Conservation (phyloP, 2,329 filamentous ascomycete species). For the Trichophyton mentagrophytes region DNA sequence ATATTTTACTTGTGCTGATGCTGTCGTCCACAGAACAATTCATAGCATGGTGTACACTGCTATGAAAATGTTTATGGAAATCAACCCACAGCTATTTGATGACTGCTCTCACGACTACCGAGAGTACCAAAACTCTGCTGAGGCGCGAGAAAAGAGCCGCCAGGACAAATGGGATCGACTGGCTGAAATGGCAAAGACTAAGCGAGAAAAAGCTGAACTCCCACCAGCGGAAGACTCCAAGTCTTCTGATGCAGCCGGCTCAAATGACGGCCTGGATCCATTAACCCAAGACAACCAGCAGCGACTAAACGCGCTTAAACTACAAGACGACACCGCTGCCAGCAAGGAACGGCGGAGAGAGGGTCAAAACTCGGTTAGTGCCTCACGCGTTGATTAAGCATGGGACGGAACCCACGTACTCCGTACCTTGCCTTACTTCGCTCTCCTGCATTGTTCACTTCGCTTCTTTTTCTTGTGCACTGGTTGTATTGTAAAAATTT, state of each 20-base stretch:
- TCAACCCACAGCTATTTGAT: slow-evolving; percentile 95
- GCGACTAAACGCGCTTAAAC: slow-evolving; percentile 74
- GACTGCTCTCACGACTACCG: slow-evolving; percentile 98
- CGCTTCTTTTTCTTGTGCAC: neutral
- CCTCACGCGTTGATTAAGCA: slow-evolving; percentile 20
- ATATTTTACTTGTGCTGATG: slow-evolving; percentile 22
- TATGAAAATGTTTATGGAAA: slow-evolving; percentile 99
- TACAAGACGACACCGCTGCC: slow-evolving; percentile 57
- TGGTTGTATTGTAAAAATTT: slow-evolving; percentile 6
- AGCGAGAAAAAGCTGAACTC: slow-evolving; percentile 37
- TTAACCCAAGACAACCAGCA: slow-evolving; percentile 73
- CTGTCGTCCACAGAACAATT: slow-evolving; percentile 59
- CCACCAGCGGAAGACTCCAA: slow-evolving; percentile 25
- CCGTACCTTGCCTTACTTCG: slow-evolving; percentile 14
- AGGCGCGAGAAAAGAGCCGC: slow-evolving; percentile 67
- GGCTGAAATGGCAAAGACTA: slow-evolving; percentile 62
- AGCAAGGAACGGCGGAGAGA: slow-evolving; percentile 41
- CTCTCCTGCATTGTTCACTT: slow-evolving; percentile 13
- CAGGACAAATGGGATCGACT: slow-evolving; percentile 84
- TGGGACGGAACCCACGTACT: slow-evolving; percentile 11
- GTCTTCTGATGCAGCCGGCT: slow-evolving; percentile 34
- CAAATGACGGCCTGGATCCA: slow-evolving; percentile 60
- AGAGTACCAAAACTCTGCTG: slow-evolving; percentile 83
- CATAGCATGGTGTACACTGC: slow-evolving; percentile 99
- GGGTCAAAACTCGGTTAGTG: slow-evolving; percentile 35